These are phyloP conservation scores for Vaccinium vitisidaea DNA, from an alignment of 148 eudicot genomes.

Conservation along the genomic window DNA sequence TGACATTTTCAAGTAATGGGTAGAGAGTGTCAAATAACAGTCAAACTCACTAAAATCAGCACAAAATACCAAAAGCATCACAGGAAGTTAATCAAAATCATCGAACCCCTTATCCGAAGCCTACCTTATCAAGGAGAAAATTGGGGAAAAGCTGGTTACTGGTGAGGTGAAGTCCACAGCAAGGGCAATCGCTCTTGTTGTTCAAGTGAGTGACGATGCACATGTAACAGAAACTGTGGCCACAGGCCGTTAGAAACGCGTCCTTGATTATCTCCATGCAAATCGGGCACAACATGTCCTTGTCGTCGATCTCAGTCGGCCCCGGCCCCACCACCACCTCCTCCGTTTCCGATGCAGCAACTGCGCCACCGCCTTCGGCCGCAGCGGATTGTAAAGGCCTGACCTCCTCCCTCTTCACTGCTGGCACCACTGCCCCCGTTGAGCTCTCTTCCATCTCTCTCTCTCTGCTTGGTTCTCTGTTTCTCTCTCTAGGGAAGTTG, in stretches of 20 bases:
- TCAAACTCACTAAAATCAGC: background rate
- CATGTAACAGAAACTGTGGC: conserved; percentile 85
- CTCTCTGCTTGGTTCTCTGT: background rate
- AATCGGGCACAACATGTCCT: conserved; percentile 54
- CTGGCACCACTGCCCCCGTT: conserved; percentile 50
- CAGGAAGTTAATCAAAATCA: background rate
- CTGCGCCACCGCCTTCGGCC: conserved; percentile 14
- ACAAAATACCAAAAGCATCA: too few relatives aligned
- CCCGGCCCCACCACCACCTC: conserved; percentile 7
- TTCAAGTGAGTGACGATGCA: conserved; percentile 74
- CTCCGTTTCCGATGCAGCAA: background rate
- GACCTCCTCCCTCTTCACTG: conserved; percentile 29
- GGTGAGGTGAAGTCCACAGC: conserved; percentile 61
- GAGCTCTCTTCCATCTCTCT: conserved; percentile 35
- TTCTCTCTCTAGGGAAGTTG: background rate
- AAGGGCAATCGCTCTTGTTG: conserved; percentile 74
- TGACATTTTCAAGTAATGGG: too few relatives aligned
- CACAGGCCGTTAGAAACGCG: conserved; percentile 79
- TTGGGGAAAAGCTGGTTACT: conserved; percentile 67
- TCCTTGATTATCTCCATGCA: conserved; percentile 61
- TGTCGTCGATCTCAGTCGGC: conserved; percentile 41
- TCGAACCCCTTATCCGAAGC: background rate
- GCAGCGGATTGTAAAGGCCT: conserved; percentile 21
- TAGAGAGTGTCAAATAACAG: background rate
- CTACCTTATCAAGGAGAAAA: conserved; percentile 83